These are phyloP conservation scores for Lachnellula suecica DNA, from an alignment of 2,329 filamentous ascomycete species.

Conservation along the genomic window DNA sequence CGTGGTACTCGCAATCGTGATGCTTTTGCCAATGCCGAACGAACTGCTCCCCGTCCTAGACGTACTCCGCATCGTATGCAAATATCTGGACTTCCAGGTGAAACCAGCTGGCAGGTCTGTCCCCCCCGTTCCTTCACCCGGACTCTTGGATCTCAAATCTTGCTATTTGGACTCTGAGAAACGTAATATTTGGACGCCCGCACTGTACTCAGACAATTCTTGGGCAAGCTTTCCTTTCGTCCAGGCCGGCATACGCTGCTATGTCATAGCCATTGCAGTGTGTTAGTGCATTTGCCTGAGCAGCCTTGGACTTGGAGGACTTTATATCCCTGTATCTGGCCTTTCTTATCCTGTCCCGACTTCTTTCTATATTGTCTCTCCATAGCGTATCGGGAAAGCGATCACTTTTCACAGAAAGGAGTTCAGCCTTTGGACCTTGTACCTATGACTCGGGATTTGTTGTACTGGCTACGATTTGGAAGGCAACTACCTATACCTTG, in stretches of 20 bases:
- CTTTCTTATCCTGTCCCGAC: conserved; percentile 33
- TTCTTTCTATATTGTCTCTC: conserved; percentile 31
- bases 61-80: conserved; percentile 96
- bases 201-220: conserved; percentile 24
- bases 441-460: conserved; percentile 24
- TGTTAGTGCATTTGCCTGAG: conserved; percentile 37
- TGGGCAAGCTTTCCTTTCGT: conserved; percentile 27
- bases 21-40: conserved; percentile 60
- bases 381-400: conserved; percentile 28
- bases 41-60: conserved; percentile 75
- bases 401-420: conserved; percentile 27
- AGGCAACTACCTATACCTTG: conserved; percentile 27
- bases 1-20: conserved; percentile 76
- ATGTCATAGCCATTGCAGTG: conserved; percentile 24
- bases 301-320: conserved; percentile 31
- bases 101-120: conserved; percentile 99
- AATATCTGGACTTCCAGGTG: conserved; percentile 92
- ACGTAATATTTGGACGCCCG: conserved; percentile 34
- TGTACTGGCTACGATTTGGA: conserved; percentile 30
- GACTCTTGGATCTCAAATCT: conserved; percentile 37
- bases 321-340: conserved; percentile 24
- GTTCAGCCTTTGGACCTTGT: conserved; percentile 29
- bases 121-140: conserved; percentile 57
- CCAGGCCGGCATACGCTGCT: conserved; percentile 30
- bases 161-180: conserved; percentile 36